A percentile compares a stretch with the other conserved stretches of the same genome.
Conservation (phyloP, 306 rosid species). For the Malus domestica region DNA sequence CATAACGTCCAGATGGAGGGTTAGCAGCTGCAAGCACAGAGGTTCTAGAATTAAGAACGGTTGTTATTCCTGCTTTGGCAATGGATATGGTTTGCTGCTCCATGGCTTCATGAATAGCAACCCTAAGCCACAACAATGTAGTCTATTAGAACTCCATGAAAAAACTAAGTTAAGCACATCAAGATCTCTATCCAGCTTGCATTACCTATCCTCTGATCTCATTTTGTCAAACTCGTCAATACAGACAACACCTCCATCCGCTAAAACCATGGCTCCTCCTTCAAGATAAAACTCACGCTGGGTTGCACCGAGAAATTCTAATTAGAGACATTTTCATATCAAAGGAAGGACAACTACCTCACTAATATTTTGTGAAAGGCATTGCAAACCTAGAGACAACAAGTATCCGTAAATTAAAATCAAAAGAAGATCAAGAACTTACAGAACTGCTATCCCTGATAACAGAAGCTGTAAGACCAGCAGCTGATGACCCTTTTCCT, state of each 20-base stretch:
- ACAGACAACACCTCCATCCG: constrained; percentile 98
- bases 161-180: neutral
- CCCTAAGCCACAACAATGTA: constrained; percentile 38
- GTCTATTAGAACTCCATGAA: constrained; percentile 3
- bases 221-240: constrained; percentile 98
- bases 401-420: constrained; percentile 2
- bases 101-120: constrained; percentile 99
- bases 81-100: constrained; percentile 98
- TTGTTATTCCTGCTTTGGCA: constrained; percentile 98
- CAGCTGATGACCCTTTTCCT: constrained; percentile 98
- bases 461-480: constrained; percentile 98
- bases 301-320: constrained; percentile 17
- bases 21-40: constrained; percentile 99
- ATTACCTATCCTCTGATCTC: constrained; percentile 98
- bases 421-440: constrained; percentile 30
- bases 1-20: constrained; percentile 99
- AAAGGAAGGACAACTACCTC: neutral
- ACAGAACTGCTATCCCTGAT: constrained; percentile 81
- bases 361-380: neutral
- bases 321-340: constrained; percentile 17
- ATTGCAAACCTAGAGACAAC: constrained; percentile 12
- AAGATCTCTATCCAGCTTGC: constrained; percentile 12
- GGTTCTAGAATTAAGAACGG: constrained; percentile 96
- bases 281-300: constrained; percentile 99
- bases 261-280: constrained; percentile 99